Evolutionary conservation across 768 basidiomycete species (phyloP).

Genomic region (Amanita rubescens): DNA sequence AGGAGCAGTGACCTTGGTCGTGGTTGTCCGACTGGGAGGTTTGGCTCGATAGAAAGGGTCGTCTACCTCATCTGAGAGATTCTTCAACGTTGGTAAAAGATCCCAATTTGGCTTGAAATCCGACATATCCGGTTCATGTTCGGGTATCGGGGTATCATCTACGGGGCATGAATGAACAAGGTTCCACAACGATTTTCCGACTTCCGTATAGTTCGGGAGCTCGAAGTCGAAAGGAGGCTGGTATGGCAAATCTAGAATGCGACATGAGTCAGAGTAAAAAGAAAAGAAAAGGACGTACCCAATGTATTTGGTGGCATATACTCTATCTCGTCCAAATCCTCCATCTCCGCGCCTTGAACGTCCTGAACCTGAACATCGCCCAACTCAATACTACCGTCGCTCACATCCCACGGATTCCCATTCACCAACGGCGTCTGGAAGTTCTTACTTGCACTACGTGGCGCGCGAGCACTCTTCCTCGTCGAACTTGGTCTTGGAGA

Average conservation of each 20-base stretch:
- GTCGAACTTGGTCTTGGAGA: constrained; percentile 59
- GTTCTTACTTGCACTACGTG: constrained; percentile 37
- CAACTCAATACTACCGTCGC: constrained; percentile 36
- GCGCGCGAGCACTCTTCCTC: constrained; percentile 54
- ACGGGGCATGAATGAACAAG: constrained; percentile 25
- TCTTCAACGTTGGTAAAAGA: constrained; percentile 11
- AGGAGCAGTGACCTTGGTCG: not conserved
- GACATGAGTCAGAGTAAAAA: too few relatives aligned
- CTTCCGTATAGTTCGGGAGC: constrained; percentile 31
- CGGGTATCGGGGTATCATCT: constrained; percentile 25
- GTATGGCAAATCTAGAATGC: too few relatives aligned
- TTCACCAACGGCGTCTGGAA: constrained; percentile 63
- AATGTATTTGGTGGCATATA: constrained; percentile 40
- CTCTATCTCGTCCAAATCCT: constrained; percentile 42
- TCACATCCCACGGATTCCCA: constrained; percentile 73
- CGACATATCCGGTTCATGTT: constrained; percentile 18
- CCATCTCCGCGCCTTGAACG: constrained; percentile 17
- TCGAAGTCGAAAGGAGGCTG: too few relatives aligned
- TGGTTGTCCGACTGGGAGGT: too few relatives aligned
- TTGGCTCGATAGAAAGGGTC: not conserved
- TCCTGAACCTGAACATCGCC: constrained; percentile 24
- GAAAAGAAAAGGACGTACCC: too few relatives aligned
- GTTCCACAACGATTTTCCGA: constrained; percentile 29
- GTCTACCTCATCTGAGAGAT: not conserved
- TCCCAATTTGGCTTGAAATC: constrained; percentile 24